Base-by-base conservation (phyloP, 169 alveolate genomes). In the Perkinsus marinus region DNA sequence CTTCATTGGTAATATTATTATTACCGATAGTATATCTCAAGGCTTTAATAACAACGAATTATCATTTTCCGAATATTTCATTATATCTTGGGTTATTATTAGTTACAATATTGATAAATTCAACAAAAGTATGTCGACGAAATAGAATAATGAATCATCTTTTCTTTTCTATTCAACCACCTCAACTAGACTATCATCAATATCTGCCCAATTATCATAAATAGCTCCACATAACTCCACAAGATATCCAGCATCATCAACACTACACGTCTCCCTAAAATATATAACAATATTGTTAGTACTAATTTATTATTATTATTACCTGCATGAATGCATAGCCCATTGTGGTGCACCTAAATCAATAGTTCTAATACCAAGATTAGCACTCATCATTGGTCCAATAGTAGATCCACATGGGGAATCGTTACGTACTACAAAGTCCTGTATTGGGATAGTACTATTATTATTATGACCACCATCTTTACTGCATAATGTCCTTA, bases 321-420 rank as follows among this genome's bases (percentile, higher is more conserved):
- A 99, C 92, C 99, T 95, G 91, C 96, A 94, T 38, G 98, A 95
- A 94, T 98, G 99, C 99, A 98, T 98, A 47, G 98, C 98, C 94
- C 97, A 95, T 95, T 96, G 96, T 38, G 98, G 96, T 90, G 97
- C 97, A 7, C 99, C 99, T 41, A 98, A 95, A 95, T 98, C 99
- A 26, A 97, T 96, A 19, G 98, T 94, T 91, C 98, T 96, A 30
- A 97, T 95, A 36, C 95, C 95, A 91, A 92, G 13, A 68, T 68
- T 68, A n/a, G 89, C 0, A 47, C 93, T 95, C 93, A 97, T 95
- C 93, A 96, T 94, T 39, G 99, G 99, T 16, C 99, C 99, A 46
- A 98, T 97, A 10, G 99, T 98, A 38, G 98, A 94, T 39, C 99
- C 99, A 94, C 99, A 97, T 43, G 99, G 98, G 10, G 97, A 94